Evolutionary conservation across 2,329 filamentous ascomycete species (phyloP), one percentile per base, ranked within the genome.

Genomic region (Apiospora aurea): DNA sequence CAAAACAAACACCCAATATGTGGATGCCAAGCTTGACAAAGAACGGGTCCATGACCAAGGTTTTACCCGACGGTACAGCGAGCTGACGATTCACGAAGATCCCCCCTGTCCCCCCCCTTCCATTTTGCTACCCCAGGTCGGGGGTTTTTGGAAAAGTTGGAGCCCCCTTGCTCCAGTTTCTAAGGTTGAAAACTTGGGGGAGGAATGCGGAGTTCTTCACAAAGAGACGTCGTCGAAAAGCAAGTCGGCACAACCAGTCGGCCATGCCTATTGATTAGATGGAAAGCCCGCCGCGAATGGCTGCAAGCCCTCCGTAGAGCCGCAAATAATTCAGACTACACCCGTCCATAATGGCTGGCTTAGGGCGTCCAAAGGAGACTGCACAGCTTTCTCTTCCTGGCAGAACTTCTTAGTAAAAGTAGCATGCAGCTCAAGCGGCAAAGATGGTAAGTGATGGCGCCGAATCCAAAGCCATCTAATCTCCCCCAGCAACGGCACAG

Each of bases 121-220:
- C 53, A 61, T 61, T 26, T 26, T 18, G 21, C 43, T 47, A 68
- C 67, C 67, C 67, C 67, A 68, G 43, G 24, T 68, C 43, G 67
- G 43, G 53, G 53, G 11, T 4, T 26, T 26, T 53, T 24, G 14
- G 13, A 13, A 26, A 38, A 10, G 21, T 61, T 61, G 53, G 53
- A n/a, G 53, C 53, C 57, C 41, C 57, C 57, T n/a, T 64, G 57
- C 57, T 64, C 57, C 57, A 64, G 57, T 64, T 64, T 64, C 18
- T 64, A 64, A 64, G 57, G 57, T 64, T 64, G 57, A n/a, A 64
- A 41, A n/a, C 21, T 64, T 41, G 57, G 57, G 57, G 57, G 18
- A 6, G 8, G n/a, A 64, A 64, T 64, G 57, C 57, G 57, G 57
- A 64, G 57, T 34, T 18, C 14, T 18, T 29, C 51, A 34, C 29